These are phyloP conservation scores for Petunia axillaris DNA, from an alignment of 257 asterid species.

Conservation along the genomic window DNA sequence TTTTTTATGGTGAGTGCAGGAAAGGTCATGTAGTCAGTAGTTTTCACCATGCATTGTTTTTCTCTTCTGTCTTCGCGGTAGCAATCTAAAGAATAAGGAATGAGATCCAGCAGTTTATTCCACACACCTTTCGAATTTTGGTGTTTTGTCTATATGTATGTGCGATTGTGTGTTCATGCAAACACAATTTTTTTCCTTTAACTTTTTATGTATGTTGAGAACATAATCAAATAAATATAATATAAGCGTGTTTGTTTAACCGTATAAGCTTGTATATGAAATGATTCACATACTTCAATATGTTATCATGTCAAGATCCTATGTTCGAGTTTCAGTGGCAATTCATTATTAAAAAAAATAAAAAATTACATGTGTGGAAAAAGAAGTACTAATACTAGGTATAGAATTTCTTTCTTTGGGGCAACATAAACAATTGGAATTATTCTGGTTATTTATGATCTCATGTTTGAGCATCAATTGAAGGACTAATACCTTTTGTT, in stretches of 20 bases:
- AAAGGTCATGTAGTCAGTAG: constrained; percentile 3
- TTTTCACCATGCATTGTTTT: not conserved
- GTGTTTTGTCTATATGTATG: not conserved
- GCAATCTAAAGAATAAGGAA: constrained; percentile 29
- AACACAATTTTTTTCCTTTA: not conserved
- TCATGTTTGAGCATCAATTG: not conserved
- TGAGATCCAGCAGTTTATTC: constrained; percentile 29
- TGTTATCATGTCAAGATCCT: no score
- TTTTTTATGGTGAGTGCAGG: not conserved
- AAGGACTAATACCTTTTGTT: not conserved
- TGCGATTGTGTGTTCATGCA: not conserved
- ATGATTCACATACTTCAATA: no score
- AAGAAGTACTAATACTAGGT: not conserved
- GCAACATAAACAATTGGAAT: not conserved
- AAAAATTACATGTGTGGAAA: no score
- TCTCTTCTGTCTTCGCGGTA: constrained; percentile 16
- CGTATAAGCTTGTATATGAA: no score
- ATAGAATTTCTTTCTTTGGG: not conserved
- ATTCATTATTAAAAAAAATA: no score
- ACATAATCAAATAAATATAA: no score
- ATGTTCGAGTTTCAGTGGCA: no score
- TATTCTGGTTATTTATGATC: not conserved
- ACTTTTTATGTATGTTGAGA: no score
- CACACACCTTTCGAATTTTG: not conserved
- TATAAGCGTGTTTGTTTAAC: no score